These are phyloP conservation scores for Monilinia fructicola DNA, from an alignment of 2,329 filamentous ascomycete species.

Conservation along the genomic window DNA sequence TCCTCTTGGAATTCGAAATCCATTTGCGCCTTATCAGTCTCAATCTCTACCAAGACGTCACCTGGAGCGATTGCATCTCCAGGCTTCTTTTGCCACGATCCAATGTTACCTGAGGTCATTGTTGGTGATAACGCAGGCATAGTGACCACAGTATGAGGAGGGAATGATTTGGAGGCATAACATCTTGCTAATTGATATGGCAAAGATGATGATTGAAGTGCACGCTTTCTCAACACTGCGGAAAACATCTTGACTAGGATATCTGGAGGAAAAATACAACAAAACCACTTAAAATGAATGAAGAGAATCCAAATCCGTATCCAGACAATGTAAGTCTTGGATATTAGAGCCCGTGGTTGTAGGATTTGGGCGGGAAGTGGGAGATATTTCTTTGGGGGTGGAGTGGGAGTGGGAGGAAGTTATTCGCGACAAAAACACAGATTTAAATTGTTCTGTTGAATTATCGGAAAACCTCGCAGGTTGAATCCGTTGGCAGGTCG, in stretches of 20 bases:
- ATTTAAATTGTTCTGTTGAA: constrained; percentile 31
- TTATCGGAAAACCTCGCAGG: constrained; percentile 29
- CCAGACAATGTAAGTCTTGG: constrained; percentile 35
- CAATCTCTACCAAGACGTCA: constrained; percentile 95
- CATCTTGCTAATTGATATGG: constrained; percentile 59
- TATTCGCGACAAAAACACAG: constrained; percentile 24
- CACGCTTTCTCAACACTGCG: constrained; percentile 62
- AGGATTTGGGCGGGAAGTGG: constrained; percentile 10
- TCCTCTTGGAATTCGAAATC: constrained; percentile 99
- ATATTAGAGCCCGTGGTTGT: constrained; percentile 30
- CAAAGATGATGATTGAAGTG: constrained; percentile 51
- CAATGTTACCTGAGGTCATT: constrained; percentile 96
- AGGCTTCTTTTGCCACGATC: constrained; percentile 95
- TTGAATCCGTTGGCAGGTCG: constrained; percentile 18
- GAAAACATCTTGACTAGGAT: constrained; percentile 54
- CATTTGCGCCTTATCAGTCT: constrained; percentile 99
- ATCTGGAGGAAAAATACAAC: constrained; percentile 24
- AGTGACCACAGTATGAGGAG: constrained; percentile 89
- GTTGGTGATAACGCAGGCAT: constrained; percentile 98
- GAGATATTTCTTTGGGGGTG: constrained; percentile 6
- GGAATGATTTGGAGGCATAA: constrained; percentile 70
- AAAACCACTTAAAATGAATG: constrained; percentile 29
- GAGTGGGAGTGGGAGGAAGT: constrained; percentile 24
- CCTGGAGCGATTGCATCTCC: constrained; percentile 85
- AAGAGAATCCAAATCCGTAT: constrained; percentile 26